These are phyloP conservation scores for Dactylonectria estremocensis DNA, from an alignment of 2,329 filamentous ascomycete genomes.

Conservation along the genomic window DNA sequence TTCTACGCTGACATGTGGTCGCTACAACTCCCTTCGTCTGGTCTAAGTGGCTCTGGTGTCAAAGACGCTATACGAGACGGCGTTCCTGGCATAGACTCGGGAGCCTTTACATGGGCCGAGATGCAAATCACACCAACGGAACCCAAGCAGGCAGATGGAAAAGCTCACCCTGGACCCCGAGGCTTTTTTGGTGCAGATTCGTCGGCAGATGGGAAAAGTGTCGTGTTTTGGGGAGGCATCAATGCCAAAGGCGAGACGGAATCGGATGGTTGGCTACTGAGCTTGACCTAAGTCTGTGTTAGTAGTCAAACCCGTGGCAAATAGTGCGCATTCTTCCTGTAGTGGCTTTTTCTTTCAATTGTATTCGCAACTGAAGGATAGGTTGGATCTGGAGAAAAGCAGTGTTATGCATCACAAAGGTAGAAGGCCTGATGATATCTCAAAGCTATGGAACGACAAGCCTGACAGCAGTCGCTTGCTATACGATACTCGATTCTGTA, in stretches of 20 bases:
- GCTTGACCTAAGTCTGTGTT: background rate
- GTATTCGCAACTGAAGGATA: too few species aligned
- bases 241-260: constrained; percentile 43
- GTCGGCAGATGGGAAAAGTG: constrained; percentile 31
- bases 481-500: too few species aligned
- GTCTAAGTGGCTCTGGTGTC: constrained; percentile 26
- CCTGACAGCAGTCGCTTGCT: too few species aligned
- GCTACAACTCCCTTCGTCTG: constrained; percentile 31
- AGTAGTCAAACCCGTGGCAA: too few species aligned
- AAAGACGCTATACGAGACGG: constrained; percentile 35
- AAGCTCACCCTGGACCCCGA: constrained; percentile 41
- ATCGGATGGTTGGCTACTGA: constrained; percentile 41
- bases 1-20: constrained; percentile 45
- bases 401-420: too few species aligned
- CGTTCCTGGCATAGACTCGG: constrained; percentile 32
- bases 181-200: constrained; percentile 39
- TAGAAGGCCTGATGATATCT: too few species aligned
- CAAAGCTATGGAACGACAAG: too few species aligned
- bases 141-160: constrained; percentile 36
- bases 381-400: too few species aligned
- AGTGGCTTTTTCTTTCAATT: too few species aligned
- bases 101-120: constrained; percentile 39
- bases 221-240: constrained; percentile 41
- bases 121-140: constrained; percentile 38
- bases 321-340: too few species aligned